Evolutionary conservation across 768 basidiomycete genomes (phyloP), one percentile per base, ranked within the genome.

Genomic region (Boletus edulis): DNA sequence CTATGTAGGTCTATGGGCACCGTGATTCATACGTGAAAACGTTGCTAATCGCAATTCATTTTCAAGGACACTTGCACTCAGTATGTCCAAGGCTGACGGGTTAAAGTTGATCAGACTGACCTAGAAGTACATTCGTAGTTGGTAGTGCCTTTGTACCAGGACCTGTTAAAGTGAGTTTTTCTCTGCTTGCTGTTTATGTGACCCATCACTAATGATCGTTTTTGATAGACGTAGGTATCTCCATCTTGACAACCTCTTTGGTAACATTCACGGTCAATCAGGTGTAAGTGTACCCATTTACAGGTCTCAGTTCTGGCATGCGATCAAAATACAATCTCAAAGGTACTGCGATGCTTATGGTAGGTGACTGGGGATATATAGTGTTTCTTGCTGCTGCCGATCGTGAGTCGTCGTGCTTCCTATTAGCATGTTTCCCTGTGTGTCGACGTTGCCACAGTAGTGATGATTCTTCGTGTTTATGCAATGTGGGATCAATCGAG

Each of bases 401-500:
- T 49, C 14, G 62, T 63, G 48, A 54, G 60, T 45, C 12, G 1
- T 2, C 17, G n/a, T 8, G 34, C 20, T 15, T 7, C 14, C 3
- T 20, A 20, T 11, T 1, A 5, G 18, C 20, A 31, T 31, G 0
- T 8, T 13, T 27, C 38, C 22, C 10, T n/a, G 3, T 7, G 27
- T 15, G 24, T 20, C 44, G 20, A 60, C 3, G 22, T 18, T 24
- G 5, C 15, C 14, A 31, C 20, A 63, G 61, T 63, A 12, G 34
- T 63, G 31, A 63, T 63, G 61, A 44, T 62, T 11, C 37, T 63
- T 4, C 62, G 62, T 9, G 51, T 62, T 3, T 62, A 59, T 41
- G 46, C 56, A 11, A 62, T 62, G 43, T 62, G 52, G 47, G 5
- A 32, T 22, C 54, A 34, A 22, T 62, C 62, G 5, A 56, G 12